Conservation (phyloP, 2,329 filamentous ascomycete genomes). For the Rutstroemia sp. region DNA sequence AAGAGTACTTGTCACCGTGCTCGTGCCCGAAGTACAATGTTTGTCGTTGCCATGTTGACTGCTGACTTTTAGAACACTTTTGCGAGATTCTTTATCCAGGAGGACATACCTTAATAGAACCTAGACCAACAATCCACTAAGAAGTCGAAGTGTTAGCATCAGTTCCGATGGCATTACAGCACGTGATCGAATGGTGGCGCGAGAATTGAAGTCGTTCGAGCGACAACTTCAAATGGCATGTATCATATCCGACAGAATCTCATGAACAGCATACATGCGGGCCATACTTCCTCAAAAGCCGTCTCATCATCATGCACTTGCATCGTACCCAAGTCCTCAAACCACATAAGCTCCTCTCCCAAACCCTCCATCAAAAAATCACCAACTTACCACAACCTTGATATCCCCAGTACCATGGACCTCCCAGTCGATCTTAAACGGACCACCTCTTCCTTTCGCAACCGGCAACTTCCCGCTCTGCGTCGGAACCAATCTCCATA, state of each 20-base stretch:
- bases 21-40: slow-evolving; percentile 75
- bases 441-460: slow-evolving; percentile 64
- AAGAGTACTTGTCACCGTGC: slow-evolving; percentile 58
- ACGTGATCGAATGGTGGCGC: slow-evolving; percentile 11
- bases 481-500: slow-evolving; percentile 64
- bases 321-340: background rate
- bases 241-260: background rate
- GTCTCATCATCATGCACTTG: background rate
- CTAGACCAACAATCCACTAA: slow-evolving; percentile 77
- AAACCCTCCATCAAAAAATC: background rate
- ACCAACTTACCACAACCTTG: slow-evolving; percentile 55
- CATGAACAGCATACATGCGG: background rate
- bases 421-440: slow-evolving; percentile 70
- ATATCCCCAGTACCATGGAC: slow-evolving; percentile 68
- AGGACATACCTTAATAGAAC: slow-evolving; percentile 42
- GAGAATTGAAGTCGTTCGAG: background rate
- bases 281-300: background rate
- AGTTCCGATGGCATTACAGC: background rate
- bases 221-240: background rate
- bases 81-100: background rate
- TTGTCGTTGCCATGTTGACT: slow-evolving; percentile 71
- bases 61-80: background rate
- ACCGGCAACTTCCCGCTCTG: slow-evolving; percentile 54
- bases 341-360: background rate
- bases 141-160: background rate